Percentiles rank a stretch among this genome's conserved stretches.
These are phyloP conservation scores for Pharus latifolius DNA, from an alignment of 176 grass and related monocot genomes.

Conservation along the genomic window DNA sequence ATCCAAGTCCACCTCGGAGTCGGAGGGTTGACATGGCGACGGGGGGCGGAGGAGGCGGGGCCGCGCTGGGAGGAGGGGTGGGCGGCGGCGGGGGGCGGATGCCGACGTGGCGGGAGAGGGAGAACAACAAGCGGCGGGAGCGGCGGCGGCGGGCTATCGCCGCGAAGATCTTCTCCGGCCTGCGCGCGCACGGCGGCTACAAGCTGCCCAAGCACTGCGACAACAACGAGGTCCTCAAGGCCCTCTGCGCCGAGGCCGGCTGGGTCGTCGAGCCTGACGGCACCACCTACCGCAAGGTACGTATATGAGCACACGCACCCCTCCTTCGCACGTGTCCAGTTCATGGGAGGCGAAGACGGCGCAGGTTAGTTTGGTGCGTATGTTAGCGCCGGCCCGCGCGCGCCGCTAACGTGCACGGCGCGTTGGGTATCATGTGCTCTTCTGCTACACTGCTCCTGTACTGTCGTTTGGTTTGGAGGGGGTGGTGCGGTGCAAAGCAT, in stretches of 20 bases:
- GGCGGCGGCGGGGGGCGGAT: slow-evolving; percentile 45
- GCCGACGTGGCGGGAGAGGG: slow-evolving; percentile 92
- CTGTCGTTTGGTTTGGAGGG: too few species aligned
- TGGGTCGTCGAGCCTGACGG: slow-evolving; percentile 53
- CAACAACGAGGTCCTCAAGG: slow-evolving; percentile 94
- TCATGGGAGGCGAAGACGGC: not conserved
- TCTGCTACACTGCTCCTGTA: too few species aligned
- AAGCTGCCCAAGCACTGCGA: slow-evolving; percentile 85
- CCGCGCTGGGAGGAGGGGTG: not conserved
- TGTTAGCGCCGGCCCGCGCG: not conserved
- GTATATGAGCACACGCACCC: too few species aligned
- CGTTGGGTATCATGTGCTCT: too few species aligned
- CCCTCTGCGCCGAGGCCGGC: slow-evolving; percentile 75
- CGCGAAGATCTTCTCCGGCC: slow-evolving; percentile 86
- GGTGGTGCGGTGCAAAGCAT: too few species aligned
- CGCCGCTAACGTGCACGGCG: not conserved
- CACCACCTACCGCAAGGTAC: slow-evolving; percentile 48
- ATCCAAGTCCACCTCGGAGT: not conserved
- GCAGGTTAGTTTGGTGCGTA: not conserved
- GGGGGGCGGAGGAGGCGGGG: not conserved
- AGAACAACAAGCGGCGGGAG: slow-evolving; percentile 94
- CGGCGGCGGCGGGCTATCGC: slow-evolving; percentile 83
- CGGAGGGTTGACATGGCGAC: not conserved
- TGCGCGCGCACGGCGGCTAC: slow-evolving; percentile 82
- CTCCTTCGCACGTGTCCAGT: not conserved